A percentile compares a stretch with the other conserved stretches of the same genome.
Evolutionary conservation across 1,284 basidiomycete genomes (phyloP).

Genomic region (Ganoderma lingzhi): DNA sequence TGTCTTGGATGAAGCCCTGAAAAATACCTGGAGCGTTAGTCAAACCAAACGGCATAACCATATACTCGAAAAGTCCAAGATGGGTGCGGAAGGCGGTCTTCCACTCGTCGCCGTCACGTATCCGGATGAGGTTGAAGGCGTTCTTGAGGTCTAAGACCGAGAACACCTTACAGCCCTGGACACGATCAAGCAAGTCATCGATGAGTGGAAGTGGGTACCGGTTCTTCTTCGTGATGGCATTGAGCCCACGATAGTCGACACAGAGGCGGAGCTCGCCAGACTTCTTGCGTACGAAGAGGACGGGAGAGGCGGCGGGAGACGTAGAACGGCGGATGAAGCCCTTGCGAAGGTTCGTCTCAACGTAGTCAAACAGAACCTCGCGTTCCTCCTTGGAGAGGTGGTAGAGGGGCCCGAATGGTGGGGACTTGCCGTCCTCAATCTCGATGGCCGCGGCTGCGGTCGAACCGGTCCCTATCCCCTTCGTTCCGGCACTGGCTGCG

Average conservation of each 20-base stretch:
- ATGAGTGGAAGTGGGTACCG: conserved; percentile 26
- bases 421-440: no score
- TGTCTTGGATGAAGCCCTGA: conserved; percentile 30
- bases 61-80: conserved; percentile 28
- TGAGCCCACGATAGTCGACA: conserved; percentile 51
- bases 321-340: conserved; percentile 47
- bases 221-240: no score
- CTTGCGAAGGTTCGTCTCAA: conserved; percentile 47
- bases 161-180: conserved; percentile 29
- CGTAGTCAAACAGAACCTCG: conserved; percentile 39
- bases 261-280: conserved; percentile 46
- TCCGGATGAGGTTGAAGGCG: conserved; percentile 22
- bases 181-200: conserved; percentile 24
- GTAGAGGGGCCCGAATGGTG: conserved; percentile 34
- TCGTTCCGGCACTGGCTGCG: conserved; percentile 11
- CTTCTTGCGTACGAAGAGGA: conserved; percentile 57
- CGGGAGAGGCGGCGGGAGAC: conserved; percentile 45
- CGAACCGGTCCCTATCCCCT: not conserved
- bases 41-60: conserved; percentile 30
- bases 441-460: conserved; percentile 19
- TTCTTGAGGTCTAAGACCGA: conserved; percentile 26
- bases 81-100: conserved; percentile 32
- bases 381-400: conserved; percentile 35
- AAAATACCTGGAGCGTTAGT: conserved; percentile 29
- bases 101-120: no score